Conservation (phyloP, 1,139 yeast genomes). For the Hansenula sp. region DNA sequence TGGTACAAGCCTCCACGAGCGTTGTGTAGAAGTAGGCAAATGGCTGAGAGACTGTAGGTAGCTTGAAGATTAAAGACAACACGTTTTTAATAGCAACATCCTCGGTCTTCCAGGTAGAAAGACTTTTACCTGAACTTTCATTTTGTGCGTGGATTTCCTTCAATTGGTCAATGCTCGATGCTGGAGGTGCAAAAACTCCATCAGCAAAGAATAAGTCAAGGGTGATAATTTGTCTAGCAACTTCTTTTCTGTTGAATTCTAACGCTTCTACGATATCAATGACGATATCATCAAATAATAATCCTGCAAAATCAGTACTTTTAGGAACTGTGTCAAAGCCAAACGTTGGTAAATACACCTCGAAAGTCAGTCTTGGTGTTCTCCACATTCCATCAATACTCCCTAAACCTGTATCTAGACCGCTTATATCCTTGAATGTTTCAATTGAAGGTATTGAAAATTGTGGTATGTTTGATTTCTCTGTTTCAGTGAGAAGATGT, state of each 20-base stretch:
- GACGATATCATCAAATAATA: constrained; percentile 70
- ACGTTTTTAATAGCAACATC: constrained; percentile 85
- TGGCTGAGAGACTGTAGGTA: constrained; percentile 65
- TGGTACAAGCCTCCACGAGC: constrained; percentile 83
- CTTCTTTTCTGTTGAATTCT: constrained; percentile 87
- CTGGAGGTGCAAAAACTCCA: constrained; percentile 76
- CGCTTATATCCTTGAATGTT: constrained; percentile 27
- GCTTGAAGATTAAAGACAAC: constrained; percentile 68
- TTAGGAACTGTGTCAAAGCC: constrained; percentile 71
- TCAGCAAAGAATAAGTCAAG: constrained; percentile 70
- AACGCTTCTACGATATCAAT: constrained; percentile 72
- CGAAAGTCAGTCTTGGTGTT: constrained; percentile 58
- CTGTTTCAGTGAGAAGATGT: constrained; percentile 20
- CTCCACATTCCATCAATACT: constrained; percentile 47
- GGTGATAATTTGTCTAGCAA: constrained; percentile 75
- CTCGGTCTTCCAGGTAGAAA: constrained; percentile 84
- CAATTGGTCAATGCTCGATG: constrained; percentile 75
- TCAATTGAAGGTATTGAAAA: constrained; percentile 44
- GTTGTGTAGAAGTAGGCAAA: constrained; percentile 80
- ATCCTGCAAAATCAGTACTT: constrained; percentile 50
- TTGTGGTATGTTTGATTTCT: constrained; percentile 43
- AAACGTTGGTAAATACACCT: constrained; percentile 53
- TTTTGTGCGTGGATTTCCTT: constrained; percentile 33
- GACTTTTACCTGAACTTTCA: constrained; percentile 25
- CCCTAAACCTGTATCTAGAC: constrained; percentile 32